Percentiles rank a stretch among this genome's conserved stretches.
phyloP scores from a whole-genome alignment of 352 stramenopile species.

The Globisporangium megalacanthum region DNA sequence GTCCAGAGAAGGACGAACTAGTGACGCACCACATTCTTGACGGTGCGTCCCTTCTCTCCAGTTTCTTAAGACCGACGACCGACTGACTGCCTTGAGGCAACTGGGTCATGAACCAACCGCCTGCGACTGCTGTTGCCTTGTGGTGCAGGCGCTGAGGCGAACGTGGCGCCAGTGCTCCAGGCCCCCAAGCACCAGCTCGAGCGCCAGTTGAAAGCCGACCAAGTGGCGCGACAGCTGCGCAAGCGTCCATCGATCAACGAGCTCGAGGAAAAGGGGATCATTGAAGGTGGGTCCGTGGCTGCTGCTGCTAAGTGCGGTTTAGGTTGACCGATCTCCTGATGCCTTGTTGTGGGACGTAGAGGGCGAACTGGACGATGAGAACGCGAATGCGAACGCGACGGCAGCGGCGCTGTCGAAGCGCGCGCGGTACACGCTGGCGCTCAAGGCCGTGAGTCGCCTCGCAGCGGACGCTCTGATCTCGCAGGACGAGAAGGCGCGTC shows the following conservation, averaged over 20 bases:
- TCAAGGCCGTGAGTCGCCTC: slow-evolving; percentile 73
- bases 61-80: no score
- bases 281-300: slow-evolving; percentile 38
- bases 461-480: slow-evolving; percentile 80
- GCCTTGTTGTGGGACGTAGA: slow-evolving; percentile 22
- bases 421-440: slow-evolving; percentile 69
- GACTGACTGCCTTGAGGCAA: no score
- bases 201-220: slow-evolving; percentile 62
- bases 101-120: no score
- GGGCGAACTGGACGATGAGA: slow-evolving; percentile 52
- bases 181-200: slow-evolving; percentile 68
- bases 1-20: slow-evolving; percentile 74
- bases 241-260: slow-evolving; percentile 64
- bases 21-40: slow-evolving; percentile 70
- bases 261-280: slow-evolving; percentile 72
- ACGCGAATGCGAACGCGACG: slow-evolving; percentile 29
- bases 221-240: slow-evolving; percentile 60
- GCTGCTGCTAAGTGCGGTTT: background rate
- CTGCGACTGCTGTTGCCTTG: no score
- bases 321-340: background rate
- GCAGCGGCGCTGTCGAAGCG: slow-evolving; percentile 40
- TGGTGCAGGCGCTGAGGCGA: slow-evolving; percentile 28
- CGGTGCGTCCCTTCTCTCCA: slow-evolving; percentile 20
- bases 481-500: slow-evolving; percentile 59
- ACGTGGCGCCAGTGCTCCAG: slow-evolving; percentile 60